Conservation (phyloP, 495 filamentous ascomycete species). For the Daldinia childiae region DNA sequence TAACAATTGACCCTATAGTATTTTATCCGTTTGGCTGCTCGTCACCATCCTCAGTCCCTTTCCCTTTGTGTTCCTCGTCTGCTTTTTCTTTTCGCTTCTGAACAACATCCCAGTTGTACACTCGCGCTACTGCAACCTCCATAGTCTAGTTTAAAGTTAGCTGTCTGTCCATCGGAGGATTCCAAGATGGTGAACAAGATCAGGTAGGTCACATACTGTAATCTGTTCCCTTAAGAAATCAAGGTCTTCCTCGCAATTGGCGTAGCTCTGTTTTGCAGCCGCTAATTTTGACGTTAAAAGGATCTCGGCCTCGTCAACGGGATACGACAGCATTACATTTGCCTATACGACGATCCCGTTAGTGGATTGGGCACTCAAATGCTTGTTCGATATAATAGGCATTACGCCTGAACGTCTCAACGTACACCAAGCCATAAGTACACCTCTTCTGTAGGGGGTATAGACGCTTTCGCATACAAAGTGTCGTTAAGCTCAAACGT, state of each 20-base stretch:
- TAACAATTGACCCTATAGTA: not conserved
- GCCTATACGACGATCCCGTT: conserved; percentile 61
- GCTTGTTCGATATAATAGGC: not conserved
- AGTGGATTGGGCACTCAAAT: not conserved
- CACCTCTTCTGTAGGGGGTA: conserved; percentile 88
- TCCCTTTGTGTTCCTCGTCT: conserved; percentile 63
- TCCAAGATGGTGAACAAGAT: not conserved
- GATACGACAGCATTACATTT: conserved; percentile 97
- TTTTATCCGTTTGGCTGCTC: conserved; percentile 47
- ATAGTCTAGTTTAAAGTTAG: conserved; percentile 72
- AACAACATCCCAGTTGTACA: conserved; percentile 99
- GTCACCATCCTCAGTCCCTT: conserved; percentile 44
- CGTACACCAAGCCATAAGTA: conserved; percentile 92
- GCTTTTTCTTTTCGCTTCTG: conserved; percentile 91
- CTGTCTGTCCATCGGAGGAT: not conserved
- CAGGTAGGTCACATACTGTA: conserved; percentile 68
- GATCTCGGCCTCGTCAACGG: conserved; percentile 82
- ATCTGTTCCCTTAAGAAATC: conserved; percentile 97
- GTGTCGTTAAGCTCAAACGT: conserved; percentile 98
- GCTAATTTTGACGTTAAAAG: conserved; percentile 80
- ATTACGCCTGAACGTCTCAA: conserved; percentile 6
- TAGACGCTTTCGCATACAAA: conserved; percentile 84
- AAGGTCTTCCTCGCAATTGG: conserved; percentile 93
- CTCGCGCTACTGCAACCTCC: conserved; percentile 92
- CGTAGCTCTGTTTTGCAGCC: conserved; percentile 79